Conservation (phyloP, 768 basidiomycete species). For the Lentinula detonsa region DNA sequence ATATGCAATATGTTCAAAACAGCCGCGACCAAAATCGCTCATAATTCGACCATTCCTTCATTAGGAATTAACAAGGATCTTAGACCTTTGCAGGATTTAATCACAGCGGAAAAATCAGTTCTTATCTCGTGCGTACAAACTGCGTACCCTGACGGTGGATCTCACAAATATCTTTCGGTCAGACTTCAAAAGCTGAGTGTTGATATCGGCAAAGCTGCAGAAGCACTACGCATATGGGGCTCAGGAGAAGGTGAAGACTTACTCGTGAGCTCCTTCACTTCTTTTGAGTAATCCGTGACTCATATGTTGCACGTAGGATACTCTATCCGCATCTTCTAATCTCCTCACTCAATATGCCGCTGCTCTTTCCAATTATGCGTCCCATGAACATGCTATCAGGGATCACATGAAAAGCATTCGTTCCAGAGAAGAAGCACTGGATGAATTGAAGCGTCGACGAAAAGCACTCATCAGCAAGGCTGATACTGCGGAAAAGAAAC, state of each 20-base stretch:
- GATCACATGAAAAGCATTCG: conserved; percentile 79
- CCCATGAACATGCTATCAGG: conserved; percentile 64
- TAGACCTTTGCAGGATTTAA: conserved; percentile 79
- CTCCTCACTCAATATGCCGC: conserved; percentile 63
- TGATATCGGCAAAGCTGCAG: conserved; percentile 65
- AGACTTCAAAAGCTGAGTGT: conserved; percentile 62
- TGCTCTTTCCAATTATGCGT: conserved; percentile 64
- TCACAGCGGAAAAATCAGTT: conserved; percentile 82
- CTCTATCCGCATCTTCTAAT: conserved; percentile 61
- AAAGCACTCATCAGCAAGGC: conserved; percentile 63
- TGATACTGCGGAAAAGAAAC: conserved; percentile 81
- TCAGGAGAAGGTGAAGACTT: conserved; percentile 80
- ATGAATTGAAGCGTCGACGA: conserved; percentile 67
- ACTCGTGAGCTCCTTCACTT: conserved; percentile 39
- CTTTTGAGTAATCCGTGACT: conserved; percentile 2
- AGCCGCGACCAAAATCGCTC: conserved; percentile 79
- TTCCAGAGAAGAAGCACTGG: conserved; percentile 77
- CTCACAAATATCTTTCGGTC: neutral
- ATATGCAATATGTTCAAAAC: conserved; percentile 59
- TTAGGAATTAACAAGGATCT: conserved; percentile 70
- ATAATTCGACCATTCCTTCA: conserved; percentile 78
- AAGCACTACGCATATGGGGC: conserved; percentile 70
- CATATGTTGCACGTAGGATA: conserved; percentile 45
- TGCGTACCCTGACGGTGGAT: neutral
- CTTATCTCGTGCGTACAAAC: conserved; percentile 56